Percentiles rank a stretch among this genome's conserved stretches.
Conservation (phyloP, 2,329 filamentous ascomycete species). For the Pezicula radicicola region DNA sequence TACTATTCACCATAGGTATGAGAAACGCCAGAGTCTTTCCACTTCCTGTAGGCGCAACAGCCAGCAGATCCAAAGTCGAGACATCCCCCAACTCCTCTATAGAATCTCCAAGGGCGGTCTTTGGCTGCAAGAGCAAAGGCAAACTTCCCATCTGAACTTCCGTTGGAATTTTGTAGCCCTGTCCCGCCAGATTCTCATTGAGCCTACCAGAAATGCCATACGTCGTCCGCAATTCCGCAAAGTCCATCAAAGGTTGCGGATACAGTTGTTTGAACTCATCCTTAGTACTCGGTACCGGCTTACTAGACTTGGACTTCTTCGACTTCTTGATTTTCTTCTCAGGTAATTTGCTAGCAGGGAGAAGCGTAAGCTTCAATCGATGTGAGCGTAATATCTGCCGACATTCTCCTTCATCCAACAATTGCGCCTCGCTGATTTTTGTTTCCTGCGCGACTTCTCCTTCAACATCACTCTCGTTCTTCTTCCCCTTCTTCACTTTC, state of each 20-base stretch:
- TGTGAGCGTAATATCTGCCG: constrained; percentile 74
- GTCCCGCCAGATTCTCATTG: constrained; percentile 74
- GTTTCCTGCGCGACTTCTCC: constrained; percentile 3
- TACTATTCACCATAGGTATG: constrained; percentile 78
- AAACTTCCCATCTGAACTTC: constrained; percentile 89
- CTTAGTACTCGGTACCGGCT: constrained; percentile 39
- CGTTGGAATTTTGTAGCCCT: constrained; percentile 85
- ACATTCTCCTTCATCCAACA: constrained; percentile 67
- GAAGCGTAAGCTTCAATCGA: constrained; percentile 77
- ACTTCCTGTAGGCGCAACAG: constrained; percentile 90
- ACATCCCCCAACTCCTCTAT: constrained; percentile 27
- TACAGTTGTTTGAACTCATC: constrained; percentile 61
- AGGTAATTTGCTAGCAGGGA: constrained; percentile 48
- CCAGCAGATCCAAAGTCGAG: constrained; percentile 67
- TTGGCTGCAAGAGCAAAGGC: constrained; percentile 68
- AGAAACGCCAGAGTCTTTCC: constrained; percentile 95
- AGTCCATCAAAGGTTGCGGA: constrained; percentile 76
- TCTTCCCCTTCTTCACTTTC: constrained; percentile 16
- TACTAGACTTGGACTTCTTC: constrained; percentile 57
- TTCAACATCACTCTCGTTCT: constrained; percentile 9
- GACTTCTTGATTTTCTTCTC: constrained; percentile 39
- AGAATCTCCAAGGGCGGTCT: constrained; percentile 42
- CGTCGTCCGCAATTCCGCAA: constrained; percentile 65
- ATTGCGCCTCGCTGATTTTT: constrained; percentile 10
- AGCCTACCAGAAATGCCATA: constrained; percentile 75